phyloP scores from a whole-genome alignment of 1,284 basidiomycete species.

The Fomitopsis pinicola region DNA sequence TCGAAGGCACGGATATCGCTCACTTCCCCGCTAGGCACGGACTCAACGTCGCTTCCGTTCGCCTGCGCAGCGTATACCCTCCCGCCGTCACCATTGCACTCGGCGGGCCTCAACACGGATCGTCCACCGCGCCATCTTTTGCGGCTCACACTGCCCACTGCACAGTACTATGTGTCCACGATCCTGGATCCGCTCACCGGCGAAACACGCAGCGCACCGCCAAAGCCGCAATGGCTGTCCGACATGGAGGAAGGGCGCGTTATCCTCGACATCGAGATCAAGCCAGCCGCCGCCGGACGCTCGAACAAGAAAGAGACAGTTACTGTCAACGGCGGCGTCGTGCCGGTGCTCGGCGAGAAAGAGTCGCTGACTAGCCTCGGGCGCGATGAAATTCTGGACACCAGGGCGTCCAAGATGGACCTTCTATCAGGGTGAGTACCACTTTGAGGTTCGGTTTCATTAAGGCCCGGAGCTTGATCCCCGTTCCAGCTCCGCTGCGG shows the following conservation, averaged over 20 bases:
- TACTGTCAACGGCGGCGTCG: constrained; percentile 50
- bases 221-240: constrained; percentile 72
- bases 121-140: constrained; percentile 69
- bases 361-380: constrained; percentile 64
- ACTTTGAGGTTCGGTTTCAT: constrained; percentile 5
- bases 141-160: constrained; percentile 76
- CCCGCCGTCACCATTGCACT: constrained; percentile 76
- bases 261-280: constrained; percentile 56
- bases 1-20: constrained; percentile 21
- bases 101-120: constrained; percentile 58
- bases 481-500: constrained; percentile 32
- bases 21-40: constrained; percentile 10
- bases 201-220: constrained; percentile 56
- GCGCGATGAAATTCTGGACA: constrained; percentile 69
- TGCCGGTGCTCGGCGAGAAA: constrained; percentile 69
- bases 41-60: constrained; percentile 40
- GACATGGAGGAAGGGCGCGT: constrained; percentile 65
- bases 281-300: constrained; percentile 29
- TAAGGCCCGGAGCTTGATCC: not conserved
- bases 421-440: constrained; percentile 56
- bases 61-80: constrained; percentile 58
- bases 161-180: constrained; percentile 69
- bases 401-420: constrained; percentile 56
- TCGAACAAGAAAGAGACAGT: constrained; percentile 30
- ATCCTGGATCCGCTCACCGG: constrained; percentile 81